Evolutionary conservation across 495 filamentous ascomycete genomes (phyloP), one percentile per base, ranked within the genome.

Genomic region (Pseudoneurospora amorphoporcata): DNA sequence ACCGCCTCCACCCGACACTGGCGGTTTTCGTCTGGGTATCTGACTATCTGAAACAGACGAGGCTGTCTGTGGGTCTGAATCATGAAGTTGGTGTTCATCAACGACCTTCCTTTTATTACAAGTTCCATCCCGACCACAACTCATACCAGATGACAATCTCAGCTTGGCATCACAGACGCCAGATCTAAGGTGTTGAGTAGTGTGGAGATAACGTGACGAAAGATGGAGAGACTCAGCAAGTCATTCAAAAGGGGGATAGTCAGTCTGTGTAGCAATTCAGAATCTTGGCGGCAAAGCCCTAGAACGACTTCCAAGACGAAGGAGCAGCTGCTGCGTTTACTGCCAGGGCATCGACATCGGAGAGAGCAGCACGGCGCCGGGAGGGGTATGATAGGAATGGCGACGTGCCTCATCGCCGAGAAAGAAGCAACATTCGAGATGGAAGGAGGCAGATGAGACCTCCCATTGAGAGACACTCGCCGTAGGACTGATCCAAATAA

Each of bases 71-170:
- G 69, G 16, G 73, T 42, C 35, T 73, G 69, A 23, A 68, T 17
- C 58, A 71, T 14, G 5, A 68, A 38, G 74, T 38, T 70, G 45
- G 19, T 70, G 76, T 73, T 73, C 73, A 70, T 23, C 12, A 35
- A 2, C 53, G 12, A 4, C 12, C 23, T 65, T 65, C 29, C 29
- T 17, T 37, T 35, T 65, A 2, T 32, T 1, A 35, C 14, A 4
- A 65, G 17, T 65, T 10, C 29, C 14, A 32, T 14, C 3, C 53
- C 12, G 53, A 65, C 29, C 29, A 12, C 23, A 37, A 37, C 53
- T 35, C 47, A 58, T 53, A 53, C 2, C 17, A 17, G 53, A 35
- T 35, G 53, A 19, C 1, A 12, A 61, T 35, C 53, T 17, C 53
- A 35, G 53, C 53, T 61, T 61, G 29, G 29, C 29, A 35, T 65